Percentiles rank a stretch among this genome's conserved stretches.
phyloP scores from a whole-genome alignment of 208 protist species.

The Trypanosoma rangeli region DNA sequence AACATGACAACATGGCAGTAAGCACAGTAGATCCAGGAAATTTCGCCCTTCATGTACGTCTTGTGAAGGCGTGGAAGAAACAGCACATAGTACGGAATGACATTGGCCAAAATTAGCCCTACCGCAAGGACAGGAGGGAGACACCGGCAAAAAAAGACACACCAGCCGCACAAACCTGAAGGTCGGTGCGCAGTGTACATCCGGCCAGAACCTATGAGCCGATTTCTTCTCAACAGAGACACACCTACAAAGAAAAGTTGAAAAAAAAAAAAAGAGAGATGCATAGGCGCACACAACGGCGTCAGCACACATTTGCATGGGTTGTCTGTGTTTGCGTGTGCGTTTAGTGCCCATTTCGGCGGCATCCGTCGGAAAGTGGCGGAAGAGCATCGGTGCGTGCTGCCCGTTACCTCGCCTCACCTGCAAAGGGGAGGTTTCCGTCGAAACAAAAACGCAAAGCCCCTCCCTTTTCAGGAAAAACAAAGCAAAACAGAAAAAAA shows the following conservation, averaged over 20 bases:
- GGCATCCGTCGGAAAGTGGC: not conserved
- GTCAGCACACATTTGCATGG: not conserved
- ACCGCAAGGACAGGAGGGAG: constrained; percentile 2
- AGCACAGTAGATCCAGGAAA: constrained; percentile 53
- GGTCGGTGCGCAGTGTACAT: not conserved
- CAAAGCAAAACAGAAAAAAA: not conserved
- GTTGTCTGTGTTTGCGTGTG: not conserved
- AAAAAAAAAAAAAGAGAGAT: not conserved
- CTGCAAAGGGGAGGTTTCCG: too few species aligned
- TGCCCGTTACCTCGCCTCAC: not conserved
- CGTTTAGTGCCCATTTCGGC: not conserved
- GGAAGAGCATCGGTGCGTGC: not conserved
- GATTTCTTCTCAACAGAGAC: not conserved
- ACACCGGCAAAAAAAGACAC: constrained; percentile 1
- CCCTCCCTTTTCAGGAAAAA: not conserved
- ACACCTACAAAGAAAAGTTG: not conserved
- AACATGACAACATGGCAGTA: constrained; percentile 52
- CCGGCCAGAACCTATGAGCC: not conserved
- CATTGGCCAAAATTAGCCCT: not conserved
- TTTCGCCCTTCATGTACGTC: constrained; percentile 31
- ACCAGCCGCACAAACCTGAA: not conserved
- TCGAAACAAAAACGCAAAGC: not conserved
- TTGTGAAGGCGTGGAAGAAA: constrained; percentile 25
- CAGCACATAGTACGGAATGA: constrained; percentile 5
- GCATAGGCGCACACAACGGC: not conserved